Conservation (phyloP, 2,329 filamentous ascomycete genomes). For the Colletotrichum gigasporum region DNA sequence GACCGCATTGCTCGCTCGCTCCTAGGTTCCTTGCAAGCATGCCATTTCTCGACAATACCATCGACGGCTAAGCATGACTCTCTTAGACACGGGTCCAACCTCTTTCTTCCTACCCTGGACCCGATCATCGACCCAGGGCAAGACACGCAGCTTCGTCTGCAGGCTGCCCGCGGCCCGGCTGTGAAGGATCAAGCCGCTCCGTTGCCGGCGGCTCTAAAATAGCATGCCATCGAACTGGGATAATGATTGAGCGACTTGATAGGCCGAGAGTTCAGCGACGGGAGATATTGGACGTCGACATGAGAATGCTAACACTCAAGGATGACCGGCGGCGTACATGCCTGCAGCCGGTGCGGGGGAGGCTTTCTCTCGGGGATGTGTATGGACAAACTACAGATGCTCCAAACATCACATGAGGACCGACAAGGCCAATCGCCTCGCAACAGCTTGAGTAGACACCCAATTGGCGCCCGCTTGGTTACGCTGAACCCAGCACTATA, state of each 20-base stretch:
- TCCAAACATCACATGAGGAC: constrained; percentile 8
- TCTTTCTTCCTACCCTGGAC: neutral
- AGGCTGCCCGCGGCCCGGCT: neutral
- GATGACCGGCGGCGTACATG: neutral
- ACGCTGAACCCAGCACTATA: neutral
- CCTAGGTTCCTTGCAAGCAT: neutral
- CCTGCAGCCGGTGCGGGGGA: constrained; percentile 25
- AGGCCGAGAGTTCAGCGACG: neutral
- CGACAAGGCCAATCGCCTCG: neutral
- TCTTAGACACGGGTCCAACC: too few species aligned
- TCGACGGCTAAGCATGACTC: neutral
- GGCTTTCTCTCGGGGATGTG: neutral
- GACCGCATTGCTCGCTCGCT: neutral
- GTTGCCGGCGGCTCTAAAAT: constrained; percentile 22
- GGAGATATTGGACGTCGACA: neutral
- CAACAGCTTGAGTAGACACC: neutral
- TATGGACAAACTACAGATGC: constrained; percentile 5
- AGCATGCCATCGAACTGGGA: constrained; percentile 9
- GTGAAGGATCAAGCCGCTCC: constrained; percentile 10
- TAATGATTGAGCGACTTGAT: neutral
- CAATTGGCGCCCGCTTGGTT: neutral
- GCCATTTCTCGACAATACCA: neutral
- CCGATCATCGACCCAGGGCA: constrained; percentile 5
- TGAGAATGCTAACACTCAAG: neutral
- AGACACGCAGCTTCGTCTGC: constrained; percentile 18